Percentiles rank a stretch among this genome's conserved stretches.
Conservation (phyloP, 2,329 filamentous ascomycete species). For the Fusarium decemcellulare region DNA sequence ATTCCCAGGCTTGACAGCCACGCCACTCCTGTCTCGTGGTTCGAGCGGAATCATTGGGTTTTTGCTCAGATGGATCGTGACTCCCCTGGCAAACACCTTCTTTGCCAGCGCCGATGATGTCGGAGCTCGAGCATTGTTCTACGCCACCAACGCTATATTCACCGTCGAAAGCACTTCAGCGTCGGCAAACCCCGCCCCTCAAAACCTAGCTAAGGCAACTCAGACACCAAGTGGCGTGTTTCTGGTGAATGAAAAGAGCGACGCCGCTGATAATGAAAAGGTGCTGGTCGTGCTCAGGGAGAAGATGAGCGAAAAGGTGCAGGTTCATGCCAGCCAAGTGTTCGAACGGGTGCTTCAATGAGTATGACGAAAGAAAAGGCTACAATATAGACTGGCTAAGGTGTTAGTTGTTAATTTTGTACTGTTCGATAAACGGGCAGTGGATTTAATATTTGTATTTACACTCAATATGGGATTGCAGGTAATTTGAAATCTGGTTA, state of each 20-base stretch:
- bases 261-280: constrained; percentile 32
- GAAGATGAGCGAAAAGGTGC: constrained; percentile 1
- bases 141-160: constrained; percentile 42
- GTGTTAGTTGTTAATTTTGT: too few relatives aligned
- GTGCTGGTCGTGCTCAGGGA: constrained; percentile 19
- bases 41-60: constrained; percentile 30
- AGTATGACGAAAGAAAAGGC: too few relatives aligned
- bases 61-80: constrained; percentile 33
- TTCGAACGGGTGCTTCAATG: constrained; percentile 11
- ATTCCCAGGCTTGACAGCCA: constrained; percentile 49
- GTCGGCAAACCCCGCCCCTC: background rate
- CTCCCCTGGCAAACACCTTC: constrained; percentile 22
- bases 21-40: constrained; percentile 36
- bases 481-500: too few relatives aligned
- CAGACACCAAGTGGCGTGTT: constrained; percentile 27
- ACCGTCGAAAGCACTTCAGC: constrained; percentile 16
- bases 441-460: too few relatives aligned
- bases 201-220: background rate
- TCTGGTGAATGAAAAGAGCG: constrained; percentile 30
- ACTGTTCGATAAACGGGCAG: too few relatives aligned
- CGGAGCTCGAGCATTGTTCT: constrained; percentile 38
- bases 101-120: constrained; percentile 37
- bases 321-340: constrained; percentile 6
- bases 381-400: too few relatives aligned
- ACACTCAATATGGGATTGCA: too few relatives aligned